A percentile compares a stretch with the other conserved stretches of the same genome.
Conservation (phyloP, 371 early-diverging fungal genomes). For the Mortierella sp. region DNA sequence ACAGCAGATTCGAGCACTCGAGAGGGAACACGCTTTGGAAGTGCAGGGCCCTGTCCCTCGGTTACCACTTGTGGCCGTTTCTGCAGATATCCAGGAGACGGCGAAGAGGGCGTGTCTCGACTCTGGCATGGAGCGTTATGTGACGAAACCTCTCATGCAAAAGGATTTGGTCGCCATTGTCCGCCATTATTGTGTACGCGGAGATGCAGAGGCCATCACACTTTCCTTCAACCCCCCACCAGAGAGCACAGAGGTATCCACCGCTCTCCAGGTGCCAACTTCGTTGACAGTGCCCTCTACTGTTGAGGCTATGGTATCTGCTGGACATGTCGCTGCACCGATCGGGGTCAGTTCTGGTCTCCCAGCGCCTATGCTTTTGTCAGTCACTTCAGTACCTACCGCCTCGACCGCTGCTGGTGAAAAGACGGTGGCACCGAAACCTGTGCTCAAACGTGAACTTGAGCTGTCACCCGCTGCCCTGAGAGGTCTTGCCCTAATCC, state of each 20-base stretch:
- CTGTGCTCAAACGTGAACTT: conserved; percentile 25
- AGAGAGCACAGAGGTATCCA: conserved; percentile 7
- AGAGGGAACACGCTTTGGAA: conserved; percentile 44
- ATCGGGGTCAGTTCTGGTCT: conserved; percentile 14
- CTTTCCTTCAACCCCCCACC: conserved; percentile 31
- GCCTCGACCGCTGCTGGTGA: background rate
- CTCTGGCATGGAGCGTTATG: conserved; percentile 70
- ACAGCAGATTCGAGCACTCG: conserved; percentile 60
- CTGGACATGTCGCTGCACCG: conserved; percentile 38
- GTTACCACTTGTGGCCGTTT: conserved; percentile 66
- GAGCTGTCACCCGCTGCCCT: conserved; percentile 37
- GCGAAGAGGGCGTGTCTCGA: conserved; percentile 62
- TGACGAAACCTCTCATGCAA: conserved; percentile 65
- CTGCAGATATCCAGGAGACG: conserved; percentile 67
- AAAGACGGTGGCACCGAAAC: background rate
- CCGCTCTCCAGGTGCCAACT: background rate
- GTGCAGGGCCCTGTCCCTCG: conserved; percentile 46
- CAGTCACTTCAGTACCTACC: conserved; percentile 11
- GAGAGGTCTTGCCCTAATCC: conserved; percentile 42
- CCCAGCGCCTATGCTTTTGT: conserved; percentile 5
- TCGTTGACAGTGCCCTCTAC: conserved; percentile 27
- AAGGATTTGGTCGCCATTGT: conserved; percentile 49
- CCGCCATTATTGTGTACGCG: conserved; percentile 43
- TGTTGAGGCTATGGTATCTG: conserved; percentile 41
- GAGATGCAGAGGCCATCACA: conserved; percentile 42